These are phyloP conservation scores for Candida saitoana DNA, from an alignment of 805 yeast genomes.

Conservation along the genomic window DNA sequence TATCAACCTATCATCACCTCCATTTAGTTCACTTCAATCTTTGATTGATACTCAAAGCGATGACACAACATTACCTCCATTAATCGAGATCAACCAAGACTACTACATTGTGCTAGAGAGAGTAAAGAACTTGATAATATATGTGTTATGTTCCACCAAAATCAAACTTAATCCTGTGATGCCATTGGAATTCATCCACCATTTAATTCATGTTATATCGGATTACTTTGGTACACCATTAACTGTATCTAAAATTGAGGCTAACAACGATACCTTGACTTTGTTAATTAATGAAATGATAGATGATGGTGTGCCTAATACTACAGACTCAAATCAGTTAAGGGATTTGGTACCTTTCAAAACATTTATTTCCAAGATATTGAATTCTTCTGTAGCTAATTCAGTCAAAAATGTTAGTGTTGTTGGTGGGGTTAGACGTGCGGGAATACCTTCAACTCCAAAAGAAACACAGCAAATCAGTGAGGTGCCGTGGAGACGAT, in stretches of 20 bases:
- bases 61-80: conserved; percentile 9
- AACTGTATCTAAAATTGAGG: conserved; percentile 53
- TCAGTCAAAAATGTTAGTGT: conserved; percentile 7
- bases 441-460: neutral
- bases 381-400: conserved; percentile 32
- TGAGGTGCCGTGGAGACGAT: conserved; percentile 71
- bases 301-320: conserved; percentile 71
- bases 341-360: conserved; percentile 66
- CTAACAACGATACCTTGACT: conserved; percentile 67
- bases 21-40: conserved; percentile 22
- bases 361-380: conserved; percentile 49
- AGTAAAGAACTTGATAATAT: conserved; percentile 21
- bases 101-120: conserved; percentile 23
- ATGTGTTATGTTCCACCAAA: conserved; percentile 23
- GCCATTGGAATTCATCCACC: conserved; percentile 51
- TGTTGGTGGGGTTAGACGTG: neutral
- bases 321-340: conserved; percentile 67
- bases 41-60: neutral
- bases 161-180: conserved; percentile 35
- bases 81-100: conserved; percentile 28
- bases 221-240: conserved; percentile 59
- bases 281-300: conserved; percentile 72
- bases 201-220: conserved; percentile 47
- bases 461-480: conserved; percentile 6
- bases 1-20: conserved; percentile 27